These are phyloP conservation scores for Diplodia corticola DNA, from an alignment of 2,329 filamentous ascomycete species.

Conservation along the genomic window DNA sequence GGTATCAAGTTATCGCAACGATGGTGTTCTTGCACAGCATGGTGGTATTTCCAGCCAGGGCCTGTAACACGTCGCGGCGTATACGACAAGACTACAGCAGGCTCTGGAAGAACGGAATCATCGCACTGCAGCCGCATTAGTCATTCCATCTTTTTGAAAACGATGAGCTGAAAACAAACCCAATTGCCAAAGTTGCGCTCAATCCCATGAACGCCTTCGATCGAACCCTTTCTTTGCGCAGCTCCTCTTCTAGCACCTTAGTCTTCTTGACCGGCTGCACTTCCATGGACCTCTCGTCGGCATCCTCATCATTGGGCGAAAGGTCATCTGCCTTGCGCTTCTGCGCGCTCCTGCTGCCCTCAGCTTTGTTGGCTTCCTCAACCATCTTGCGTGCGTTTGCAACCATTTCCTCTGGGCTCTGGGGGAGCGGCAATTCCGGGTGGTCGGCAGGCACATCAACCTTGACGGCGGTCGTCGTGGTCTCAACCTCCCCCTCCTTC, in stretches of 20 bases:
- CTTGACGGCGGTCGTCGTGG: conserved; percentile 71
- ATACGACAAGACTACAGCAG: conserved; percentile 5
- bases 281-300: conserved; percentile 38
- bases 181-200: conserved; percentile 81
- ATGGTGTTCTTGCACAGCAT: background rate
- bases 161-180: conserved; percentile 62
- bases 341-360: conserved; percentile 32
- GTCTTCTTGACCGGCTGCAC: conserved; percentile 69
- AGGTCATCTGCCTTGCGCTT: conserved; percentile 59
- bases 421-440: conserved; percentile 68
- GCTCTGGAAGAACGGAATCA: conserved; percentile 22
- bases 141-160: background rate
- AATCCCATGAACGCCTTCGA: conserved; percentile 83
- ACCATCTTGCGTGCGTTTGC: conserved; percentile 88
- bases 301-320: conserved; percentile 53
- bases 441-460: conserved; percentile 71
- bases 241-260: conserved; percentile 69
- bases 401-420: conserved; percentile 81
- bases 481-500: conserved; percentile 61
- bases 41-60: background rate
- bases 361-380: conserved; percentile 62
- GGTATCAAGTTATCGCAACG: conserved; percentile 1
- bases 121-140: background rate
- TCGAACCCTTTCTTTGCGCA: conserved; percentile 83
- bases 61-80: background rate